Conservation (phyloP, 331 rosid species). For the Stylosanthes scabra region DNA sequence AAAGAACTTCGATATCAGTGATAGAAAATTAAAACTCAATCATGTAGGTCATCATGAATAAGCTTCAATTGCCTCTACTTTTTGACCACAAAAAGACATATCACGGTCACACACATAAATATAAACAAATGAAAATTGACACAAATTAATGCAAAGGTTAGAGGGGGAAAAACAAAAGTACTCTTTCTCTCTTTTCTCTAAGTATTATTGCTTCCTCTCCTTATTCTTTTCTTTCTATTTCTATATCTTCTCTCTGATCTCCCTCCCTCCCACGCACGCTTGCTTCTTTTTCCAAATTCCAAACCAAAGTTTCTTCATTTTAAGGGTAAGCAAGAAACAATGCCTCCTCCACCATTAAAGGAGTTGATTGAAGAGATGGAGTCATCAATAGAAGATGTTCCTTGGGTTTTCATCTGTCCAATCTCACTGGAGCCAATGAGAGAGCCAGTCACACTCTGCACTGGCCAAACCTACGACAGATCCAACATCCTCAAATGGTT, state of each 20-base stretch:
- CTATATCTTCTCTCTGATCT: too few species aligned
- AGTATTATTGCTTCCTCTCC: constrained; percentile 22
- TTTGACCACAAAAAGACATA: constrained; percentile 59
- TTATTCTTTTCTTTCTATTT: too few species aligned
- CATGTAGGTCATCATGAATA: constrained; percentile 49
- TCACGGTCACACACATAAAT: background rate
- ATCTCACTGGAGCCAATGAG: constrained; percentile 82
- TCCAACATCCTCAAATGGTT: constrained; percentile 80
- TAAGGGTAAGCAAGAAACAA: background rate
- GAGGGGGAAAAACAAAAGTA: constrained; percentile 10
- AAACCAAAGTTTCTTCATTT: background rate
- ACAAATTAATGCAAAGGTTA: background rate
- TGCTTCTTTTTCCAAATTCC: too few species aligned
- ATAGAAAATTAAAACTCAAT: constrained; percentile 47
- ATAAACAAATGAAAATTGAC: background rate
- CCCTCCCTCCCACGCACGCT: too few species aligned
- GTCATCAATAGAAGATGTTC: constrained; percentile 53
- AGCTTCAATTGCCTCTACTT: constrained; percentile 39
- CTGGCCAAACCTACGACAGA: constrained; percentile 88
- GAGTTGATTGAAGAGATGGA: constrained; percentile 69
- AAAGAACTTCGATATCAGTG: constrained; percentile 59
- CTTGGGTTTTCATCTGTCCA: constrained; percentile 80
- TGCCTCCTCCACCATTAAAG: constrained; percentile 40
- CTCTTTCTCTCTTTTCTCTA: background rate
- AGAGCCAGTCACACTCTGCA: constrained; percentile 87